Conservation (phyloP, 129 eudicot genomes). For the Pittosporum tobira region DNA sequence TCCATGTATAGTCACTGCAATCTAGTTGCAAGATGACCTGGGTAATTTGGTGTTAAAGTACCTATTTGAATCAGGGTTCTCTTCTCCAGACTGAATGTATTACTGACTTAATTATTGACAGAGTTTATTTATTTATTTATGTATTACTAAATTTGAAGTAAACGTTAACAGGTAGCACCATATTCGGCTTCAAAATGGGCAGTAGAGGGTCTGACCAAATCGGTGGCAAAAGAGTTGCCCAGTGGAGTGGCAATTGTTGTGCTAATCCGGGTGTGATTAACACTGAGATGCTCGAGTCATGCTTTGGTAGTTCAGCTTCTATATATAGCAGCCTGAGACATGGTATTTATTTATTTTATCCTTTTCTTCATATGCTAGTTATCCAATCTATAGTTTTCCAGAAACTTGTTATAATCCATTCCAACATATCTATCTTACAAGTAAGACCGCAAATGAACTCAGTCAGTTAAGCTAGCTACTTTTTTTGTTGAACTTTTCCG, state of each 20-base stretch:
- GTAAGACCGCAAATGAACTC: no score
- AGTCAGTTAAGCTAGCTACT: no score
- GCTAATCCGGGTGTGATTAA: conserved; percentile 88
- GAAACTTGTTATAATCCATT: neutral
- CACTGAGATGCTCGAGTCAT: conserved; percentile 92
- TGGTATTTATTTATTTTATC: conserved; percentile 42
- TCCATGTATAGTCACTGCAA: neutral
- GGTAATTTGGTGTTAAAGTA: neutral
- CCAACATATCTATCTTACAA: no score
- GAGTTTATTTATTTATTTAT: neutral
- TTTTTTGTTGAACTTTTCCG: no score
- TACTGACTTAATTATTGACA: neutral
- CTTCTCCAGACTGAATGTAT: neutral
- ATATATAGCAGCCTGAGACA: conserved; percentile 75
- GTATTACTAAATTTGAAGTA: neutral
- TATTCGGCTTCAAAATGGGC: conserved; percentile 99
- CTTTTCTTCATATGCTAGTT: neutral
- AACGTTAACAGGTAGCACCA: conserved; percentile 69
- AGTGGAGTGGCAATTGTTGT: conserved; percentile 81
- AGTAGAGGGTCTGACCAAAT: conserved; percentile 72
- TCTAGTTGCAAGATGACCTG: neutral
- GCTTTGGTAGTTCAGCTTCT: conserved; percentile 79
- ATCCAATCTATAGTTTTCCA: neutral
- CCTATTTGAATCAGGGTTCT: neutral
- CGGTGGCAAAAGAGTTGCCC: conserved; percentile 93